Evolutionary conservation across 306 rosid genomes (phyloP).

Genomic region (Sechiopsis laciniata): DNA sequence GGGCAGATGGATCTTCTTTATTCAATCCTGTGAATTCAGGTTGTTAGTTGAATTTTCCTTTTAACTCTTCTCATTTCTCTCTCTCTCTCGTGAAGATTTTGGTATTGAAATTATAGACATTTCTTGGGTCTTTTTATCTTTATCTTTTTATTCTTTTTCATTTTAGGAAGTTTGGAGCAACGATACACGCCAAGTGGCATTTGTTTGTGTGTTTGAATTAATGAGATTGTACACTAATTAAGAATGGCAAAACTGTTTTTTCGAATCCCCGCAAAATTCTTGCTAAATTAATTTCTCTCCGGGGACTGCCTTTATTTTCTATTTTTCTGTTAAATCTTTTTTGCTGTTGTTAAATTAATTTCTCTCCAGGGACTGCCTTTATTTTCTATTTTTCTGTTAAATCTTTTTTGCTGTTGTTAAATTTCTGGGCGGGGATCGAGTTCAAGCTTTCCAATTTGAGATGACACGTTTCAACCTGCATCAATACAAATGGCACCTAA

Average conservation of each 20-base stretch:
- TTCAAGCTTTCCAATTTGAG: slow-evolving; percentile 4
- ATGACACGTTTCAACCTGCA: neutral
- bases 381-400: too few relatives aligned
- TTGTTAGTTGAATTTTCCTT: neutral
- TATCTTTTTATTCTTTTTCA: neutral
- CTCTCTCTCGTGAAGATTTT: neutral
- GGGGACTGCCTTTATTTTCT: too few relatives aligned
- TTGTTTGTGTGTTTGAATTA: slow-evolving; percentile 2
- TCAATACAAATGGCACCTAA: neutral
- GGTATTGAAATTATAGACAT: neutral
- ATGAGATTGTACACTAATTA: neutral
- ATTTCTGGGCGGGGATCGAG: too few relatives aligned
- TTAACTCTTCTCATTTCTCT: neutral
- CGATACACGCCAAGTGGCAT: neutral
- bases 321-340: too few relatives aligned
- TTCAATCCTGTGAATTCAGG: slow-evolving; percentile 6
- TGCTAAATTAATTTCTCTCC: too few relatives aligned
- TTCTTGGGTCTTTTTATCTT: neutral
- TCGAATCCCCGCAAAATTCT: too few relatives aligned
- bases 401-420: too few relatives aligned
- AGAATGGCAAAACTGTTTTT: too few relatives aligned
- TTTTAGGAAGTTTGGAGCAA: neutral
- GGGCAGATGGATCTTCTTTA: neutral
- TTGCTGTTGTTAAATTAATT: too few relatives aligned
- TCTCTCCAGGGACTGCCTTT: too few relatives aligned